Conservation (phyloP, 768 basidiomycete genomes). For the Mycena crocata region DNA sequence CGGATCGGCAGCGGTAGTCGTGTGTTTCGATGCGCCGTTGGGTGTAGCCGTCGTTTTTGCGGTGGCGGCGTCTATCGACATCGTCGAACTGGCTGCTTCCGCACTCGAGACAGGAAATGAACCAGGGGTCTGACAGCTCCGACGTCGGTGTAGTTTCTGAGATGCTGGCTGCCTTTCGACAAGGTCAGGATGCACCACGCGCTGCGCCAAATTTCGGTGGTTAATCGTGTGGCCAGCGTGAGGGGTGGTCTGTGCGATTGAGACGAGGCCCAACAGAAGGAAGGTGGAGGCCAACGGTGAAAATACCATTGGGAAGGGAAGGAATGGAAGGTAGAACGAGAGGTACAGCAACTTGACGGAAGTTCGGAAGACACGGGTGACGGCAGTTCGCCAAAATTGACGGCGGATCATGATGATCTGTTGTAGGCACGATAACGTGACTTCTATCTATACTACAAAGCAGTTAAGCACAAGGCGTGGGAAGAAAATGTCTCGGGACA, state of each 20-base stretch:
- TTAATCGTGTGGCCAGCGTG: slow-evolving; percentile 6
- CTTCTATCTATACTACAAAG: too few species aligned
- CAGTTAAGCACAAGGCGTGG: too few species aligned
- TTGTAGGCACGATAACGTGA: too few species aligned
- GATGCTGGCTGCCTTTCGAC: background rate
- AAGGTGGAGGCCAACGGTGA: slow-evolving; percentile 21
- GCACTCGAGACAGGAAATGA: background rate
- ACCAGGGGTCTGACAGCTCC: slow-evolving; percentile 11
- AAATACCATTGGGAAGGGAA: slow-evolving; percentile 20
- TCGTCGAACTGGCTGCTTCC: background rate
- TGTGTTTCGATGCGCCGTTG: background rate
- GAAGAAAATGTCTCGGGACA: too few species aligned
- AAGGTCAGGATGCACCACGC: slow-evolving; percentile 5
- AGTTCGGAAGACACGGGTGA: too few species aligned
- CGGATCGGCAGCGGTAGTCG: background rate
- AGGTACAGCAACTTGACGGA: background rate
- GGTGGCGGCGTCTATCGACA: background rate
- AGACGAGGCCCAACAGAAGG: slow-evolving; percentile 13
- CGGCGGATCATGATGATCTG: too few species aligned
- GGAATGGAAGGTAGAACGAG: slow-evolving; percentile 8
- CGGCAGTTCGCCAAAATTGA: too few species aligned
- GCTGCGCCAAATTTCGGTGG: slow-evolving; percentile 17
- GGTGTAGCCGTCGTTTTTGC: background rate
- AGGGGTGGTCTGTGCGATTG: background rate
- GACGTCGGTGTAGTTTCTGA: slow-evolving; percentile 16